phyloP scores from a whole-genome alignment of 805 yeast genomes.

The Ogataea polymorpha region DNA sequence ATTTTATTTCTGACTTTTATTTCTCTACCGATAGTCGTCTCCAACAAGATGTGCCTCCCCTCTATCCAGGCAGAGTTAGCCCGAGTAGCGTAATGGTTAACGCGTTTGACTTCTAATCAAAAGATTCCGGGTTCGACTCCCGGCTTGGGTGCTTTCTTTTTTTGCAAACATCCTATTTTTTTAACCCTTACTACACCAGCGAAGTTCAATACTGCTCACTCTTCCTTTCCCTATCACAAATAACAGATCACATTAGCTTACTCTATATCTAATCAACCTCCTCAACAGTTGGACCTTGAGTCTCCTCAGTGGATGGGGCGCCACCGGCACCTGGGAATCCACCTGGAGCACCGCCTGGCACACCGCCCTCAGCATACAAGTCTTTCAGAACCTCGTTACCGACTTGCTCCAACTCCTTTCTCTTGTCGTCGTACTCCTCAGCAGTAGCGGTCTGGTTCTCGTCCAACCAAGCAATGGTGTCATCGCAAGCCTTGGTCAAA shows the following conservation, averaged over 20 bases:
- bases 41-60: too few species aligned
- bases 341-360: slow-evolving; percentile 53
- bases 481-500: slow-evolving; percentile 75
- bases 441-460: slow-evolving; percentile 85
- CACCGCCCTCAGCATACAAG: slow-evolving; percentile 92
- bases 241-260: slow-evolving; percentile 4
- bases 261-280: slow-evolving; percentile 59
- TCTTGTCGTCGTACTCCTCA: slow-evolving; percentile 89
- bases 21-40: too few species aligned
- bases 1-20: too few species aligned
- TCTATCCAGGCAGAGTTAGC: slow-evolving; percentile 3
- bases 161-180: too few species aligned
- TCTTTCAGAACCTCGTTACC: slow-evolving; percentile 96
- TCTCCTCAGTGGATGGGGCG: slow-evolving; percentile 28
- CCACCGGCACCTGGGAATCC: slow-evolving; percentile 32
- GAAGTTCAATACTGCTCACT: background rate
- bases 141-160: slow-evolving; percentile 33
- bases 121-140: slow-evolving; percentile 66
- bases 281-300: slow-evolving; percentile 72
- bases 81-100: slow-evolving; percentile 52
- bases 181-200: too few species aligned
- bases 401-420: slow-evolving; percentile 91
- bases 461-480: slow-evolving; percentile 83
- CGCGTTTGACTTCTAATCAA: slow-evolving; percentile 68
- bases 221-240: background rate